phyloP scores from a whole-genome alignment of 495 filamentous ascomycete species.

The Trichoderma gamsii region DNA sequence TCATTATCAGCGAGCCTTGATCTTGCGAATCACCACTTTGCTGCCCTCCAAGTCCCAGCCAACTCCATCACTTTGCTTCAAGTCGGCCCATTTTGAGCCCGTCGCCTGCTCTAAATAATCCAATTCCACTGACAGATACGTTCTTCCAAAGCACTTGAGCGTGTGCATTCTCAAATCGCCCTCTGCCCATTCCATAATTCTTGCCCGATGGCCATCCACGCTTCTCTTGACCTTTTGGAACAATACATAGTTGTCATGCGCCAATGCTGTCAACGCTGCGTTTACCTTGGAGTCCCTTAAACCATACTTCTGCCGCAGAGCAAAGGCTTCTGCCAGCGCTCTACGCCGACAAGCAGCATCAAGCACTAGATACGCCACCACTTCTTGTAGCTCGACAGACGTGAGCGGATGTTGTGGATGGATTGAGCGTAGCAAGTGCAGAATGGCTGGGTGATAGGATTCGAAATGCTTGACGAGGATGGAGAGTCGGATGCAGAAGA shows the following conservation, averaged over 20 bases:
- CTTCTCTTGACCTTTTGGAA: constrained; percentile 66
- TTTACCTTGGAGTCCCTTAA: constrained; percentile 59
- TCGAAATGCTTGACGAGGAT: constrained; percentile 74
- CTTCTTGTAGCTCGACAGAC: constrained; percentile 63
- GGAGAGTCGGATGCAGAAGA: constrained; percentile 76
- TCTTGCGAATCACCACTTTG: constrained; percentile 63
- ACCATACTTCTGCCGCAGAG: constrained; percentile 47
- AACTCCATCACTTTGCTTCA: constrained; percentile 59
- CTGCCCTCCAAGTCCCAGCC: constrained; percentile 72
- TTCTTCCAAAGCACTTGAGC: constrained; percentile 75
- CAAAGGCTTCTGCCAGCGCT: constrained; percentile 67
- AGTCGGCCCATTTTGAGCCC: constrained; percentile 57
- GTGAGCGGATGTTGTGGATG: constrained; percentile 60
- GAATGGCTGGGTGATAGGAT: constrained; percentile 82
- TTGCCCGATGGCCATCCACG: constrained; percentile 69
- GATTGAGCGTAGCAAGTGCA: constrained; percentile 66
- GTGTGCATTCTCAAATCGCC: constrained; percentile 61
- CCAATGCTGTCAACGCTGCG: constrained; percentile 60
- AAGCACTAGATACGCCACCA: constrained; percentile 72
- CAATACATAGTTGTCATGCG: constrained; percentile 71
- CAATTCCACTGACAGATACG: constrained; percentile 68
- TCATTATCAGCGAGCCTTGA: constrained; percentile 32
- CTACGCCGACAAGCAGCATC: constrained; percentile 81
- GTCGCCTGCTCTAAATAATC: constrained; percentile 59
- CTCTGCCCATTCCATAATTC: constrained; percentile 75